Evolutionary conservation across 2,329 filamentous ascomycete species (phyloP).

Genomic region (Ophiostoma quercus): DNA sequence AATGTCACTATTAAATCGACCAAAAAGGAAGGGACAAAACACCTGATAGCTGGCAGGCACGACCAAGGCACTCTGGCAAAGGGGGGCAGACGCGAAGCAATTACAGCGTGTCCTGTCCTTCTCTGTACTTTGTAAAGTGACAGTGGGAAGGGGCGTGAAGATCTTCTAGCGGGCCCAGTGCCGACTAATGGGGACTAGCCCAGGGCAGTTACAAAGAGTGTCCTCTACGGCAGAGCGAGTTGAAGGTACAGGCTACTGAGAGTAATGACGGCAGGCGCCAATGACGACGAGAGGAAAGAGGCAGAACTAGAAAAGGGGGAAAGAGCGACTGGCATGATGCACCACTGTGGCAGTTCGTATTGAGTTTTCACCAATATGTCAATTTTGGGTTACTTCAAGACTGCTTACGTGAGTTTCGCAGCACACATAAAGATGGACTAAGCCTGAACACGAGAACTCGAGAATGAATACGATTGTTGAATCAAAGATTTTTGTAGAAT

Average conservation of each 20-base stretch:
- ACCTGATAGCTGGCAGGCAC: slow-evolving; percentile 12
- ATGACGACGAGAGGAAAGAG: not conserved
- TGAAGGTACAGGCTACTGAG: not conserved
- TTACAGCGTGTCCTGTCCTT: slow-evolving; percentile 4
- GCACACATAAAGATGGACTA: not conserved
- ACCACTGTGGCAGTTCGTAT: not conserved
- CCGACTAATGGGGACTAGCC: slow-evolving; percentile 16
- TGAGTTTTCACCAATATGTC: not conserved
- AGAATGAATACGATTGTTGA: not conserved
- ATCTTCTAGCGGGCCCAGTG: slow-evolving; percentile 11
- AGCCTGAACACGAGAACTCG: not conserved
- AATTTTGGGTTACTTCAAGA: not conserved
- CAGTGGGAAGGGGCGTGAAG: slow-evolving; percentile 1
- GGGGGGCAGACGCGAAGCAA: slow-evolving; percentile 8
- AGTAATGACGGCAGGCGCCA: not conserved
- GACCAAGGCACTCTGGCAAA: not conserved
- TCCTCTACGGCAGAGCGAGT: not conserved
- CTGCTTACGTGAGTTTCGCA: not conserved
- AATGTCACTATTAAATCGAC: not conserved
- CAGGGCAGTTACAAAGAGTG: slow-evolving; percentile 18
- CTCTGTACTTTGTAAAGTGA: not conserved
- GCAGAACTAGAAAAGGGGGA: not conserved
- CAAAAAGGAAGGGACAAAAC: slow-evolving; percentile 16
- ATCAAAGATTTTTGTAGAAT: not conserved
- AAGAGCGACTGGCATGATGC: not conserved